Percentiles rank a stretch among this genome's conserved stretches.
These are phyloP conservation scores for Quambalaria eucalypti DNA, from an alignment of 1,284 basidiomycete genomes.

Conservation along the genomic window DNA sequence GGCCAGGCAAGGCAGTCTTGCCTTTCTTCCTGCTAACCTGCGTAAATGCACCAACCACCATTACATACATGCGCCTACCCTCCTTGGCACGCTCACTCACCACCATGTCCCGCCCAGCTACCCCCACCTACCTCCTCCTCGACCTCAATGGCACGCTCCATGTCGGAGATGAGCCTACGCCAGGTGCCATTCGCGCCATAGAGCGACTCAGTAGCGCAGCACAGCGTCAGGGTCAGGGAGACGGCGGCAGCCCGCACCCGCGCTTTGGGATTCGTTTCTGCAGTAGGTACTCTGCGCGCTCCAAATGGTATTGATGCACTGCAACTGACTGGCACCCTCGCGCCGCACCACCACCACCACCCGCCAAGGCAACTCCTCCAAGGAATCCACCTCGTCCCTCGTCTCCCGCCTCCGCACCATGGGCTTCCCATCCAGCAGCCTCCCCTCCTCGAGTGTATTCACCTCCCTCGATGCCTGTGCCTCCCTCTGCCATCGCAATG, in stretches of 20 bases:
- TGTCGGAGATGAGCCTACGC: slow-evolving; percentile 54
- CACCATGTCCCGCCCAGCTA: too few relatives aligned
- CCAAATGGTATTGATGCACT: too few relatives aligned
- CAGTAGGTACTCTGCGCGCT: too few relatives aligned
- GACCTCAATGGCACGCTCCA: slow-evolving; percentile 65
- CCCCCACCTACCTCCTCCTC: slow-evolving; percentile 54
- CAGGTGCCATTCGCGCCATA: slow-evolving; percentile 54
- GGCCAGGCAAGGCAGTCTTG: too few relatives aligned
- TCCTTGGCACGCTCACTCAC: too few relatives aligned
- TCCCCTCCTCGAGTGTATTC: neutral
- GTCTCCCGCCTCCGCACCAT: neutral
- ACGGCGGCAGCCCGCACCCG: too few relatives aligned
- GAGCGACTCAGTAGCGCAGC: slow-evolving; percentile 48
- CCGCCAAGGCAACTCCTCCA: neutral
- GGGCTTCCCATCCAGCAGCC: neutral
- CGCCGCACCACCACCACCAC: neutral
- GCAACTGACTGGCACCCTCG: neutral
- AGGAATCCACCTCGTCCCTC: neutral
- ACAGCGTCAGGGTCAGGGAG: neutral
- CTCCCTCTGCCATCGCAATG: too few relatives aligned
- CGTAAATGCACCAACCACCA: too few relatives aligned
- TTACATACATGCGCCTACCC: too few relatives aligned
- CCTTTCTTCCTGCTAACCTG: too few relatives aligned
- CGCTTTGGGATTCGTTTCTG: slow-evolving; percentile 3
- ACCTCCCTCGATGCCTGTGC: neutral